Evolutionary conservation across 78 protist species (phyloP).

Genomic region (Dictyostelium intermedium): DNA sequence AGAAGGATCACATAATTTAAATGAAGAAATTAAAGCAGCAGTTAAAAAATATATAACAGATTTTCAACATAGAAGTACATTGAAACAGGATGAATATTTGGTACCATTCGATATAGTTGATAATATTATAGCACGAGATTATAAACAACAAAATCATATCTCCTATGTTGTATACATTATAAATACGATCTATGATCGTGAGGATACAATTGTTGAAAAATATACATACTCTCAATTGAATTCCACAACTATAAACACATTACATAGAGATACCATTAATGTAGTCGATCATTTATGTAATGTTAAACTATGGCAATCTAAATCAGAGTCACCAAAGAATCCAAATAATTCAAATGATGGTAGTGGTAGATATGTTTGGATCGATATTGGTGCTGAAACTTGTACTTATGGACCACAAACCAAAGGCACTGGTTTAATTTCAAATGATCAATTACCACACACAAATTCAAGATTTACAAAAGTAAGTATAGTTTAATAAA

Average conservation of each 20-base stretch:
- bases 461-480: neutral
- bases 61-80: neutral
- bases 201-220: neutral
- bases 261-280: neutral
- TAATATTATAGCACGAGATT: neutral
- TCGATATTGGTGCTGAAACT: slow-evolving; percentile 31
- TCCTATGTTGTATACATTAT: slow-evolving; percentile 4
- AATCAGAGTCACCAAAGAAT: neutral
- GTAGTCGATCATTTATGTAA: slow-evolving; percentile 16
- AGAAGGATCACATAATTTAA: neutral
- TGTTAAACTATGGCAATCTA: slow-evolving; percentile 56
- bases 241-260: neutral
- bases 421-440: slow-evolving; percentile 47
- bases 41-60: neutral
- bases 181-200: neutral
- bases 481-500: neutral
- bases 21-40: neutral
- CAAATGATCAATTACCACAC: neutral
- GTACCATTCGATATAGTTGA: slow-evolving; percentile 17
- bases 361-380: slow-evolving; percentile 55
- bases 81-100: neutral
- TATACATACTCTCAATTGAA: slow-evolving; percentile 25
- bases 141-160: neutral
- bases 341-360: neutral
- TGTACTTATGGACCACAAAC: slow-evolving; percentile 48